Evolutionary conservation across 2,329 filamentous ascomycete species (phyloP).

Genomic region (Cordyceps tenuipes): DNA sequence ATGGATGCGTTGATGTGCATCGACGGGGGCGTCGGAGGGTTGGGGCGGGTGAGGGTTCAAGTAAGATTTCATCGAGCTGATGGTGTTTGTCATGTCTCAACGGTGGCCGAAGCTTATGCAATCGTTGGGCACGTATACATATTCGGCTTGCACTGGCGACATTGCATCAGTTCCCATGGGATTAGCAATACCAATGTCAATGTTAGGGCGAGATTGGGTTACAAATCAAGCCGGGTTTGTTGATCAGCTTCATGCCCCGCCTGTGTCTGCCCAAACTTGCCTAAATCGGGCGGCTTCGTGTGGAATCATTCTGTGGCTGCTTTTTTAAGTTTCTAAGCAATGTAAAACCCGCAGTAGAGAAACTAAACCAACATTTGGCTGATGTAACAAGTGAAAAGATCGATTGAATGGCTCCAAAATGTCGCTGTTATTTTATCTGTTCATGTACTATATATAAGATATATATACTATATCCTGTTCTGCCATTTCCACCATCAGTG

Average conservation of each 20-base stretch:
- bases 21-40: neutral
- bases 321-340: neutral
- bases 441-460: too few relatives aligned
- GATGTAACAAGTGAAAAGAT: neutral
- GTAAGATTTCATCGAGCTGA: neutral
- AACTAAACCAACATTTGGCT: neutral
- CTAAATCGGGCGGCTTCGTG: neutral
- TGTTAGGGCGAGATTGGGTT: neutral
- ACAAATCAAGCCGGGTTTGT: neutral
- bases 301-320: neutral
- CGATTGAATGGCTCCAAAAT: neutral
- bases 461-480: too few relatives aligned
- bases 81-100: neutral
- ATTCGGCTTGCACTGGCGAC: neutral
- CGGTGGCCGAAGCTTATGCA: neutral
- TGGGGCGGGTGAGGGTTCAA: neutral
- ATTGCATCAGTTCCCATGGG: neutral
- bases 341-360: neutral
- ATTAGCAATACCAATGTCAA: neutral
- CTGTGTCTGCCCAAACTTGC: neutral
- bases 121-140: neutral
- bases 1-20: slow-evolving; percentile 9
- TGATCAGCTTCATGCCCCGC: neutral
- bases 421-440: neutral
- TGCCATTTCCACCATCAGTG: neutral